Evolutionary conservation across 805 yeast genomes (phyloP), one percentile per base, ranked within the genome.

Genomic region (Candida palmyrensis): DNA sequence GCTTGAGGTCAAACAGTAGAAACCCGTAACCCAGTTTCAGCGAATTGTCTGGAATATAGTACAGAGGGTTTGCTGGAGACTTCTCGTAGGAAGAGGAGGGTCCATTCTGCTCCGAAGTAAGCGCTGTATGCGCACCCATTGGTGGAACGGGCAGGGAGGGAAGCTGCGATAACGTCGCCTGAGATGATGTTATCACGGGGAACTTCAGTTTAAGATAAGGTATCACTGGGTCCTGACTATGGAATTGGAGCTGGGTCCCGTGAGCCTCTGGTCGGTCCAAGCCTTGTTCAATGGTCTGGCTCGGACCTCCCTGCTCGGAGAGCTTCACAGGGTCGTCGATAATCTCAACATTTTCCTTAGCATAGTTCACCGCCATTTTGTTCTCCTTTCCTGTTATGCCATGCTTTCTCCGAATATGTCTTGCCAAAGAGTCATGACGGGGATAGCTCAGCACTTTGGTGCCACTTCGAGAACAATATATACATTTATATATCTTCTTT

Each of bases 381-480:
- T 65, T 65, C 30, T 64, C 71, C 30, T 60, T 59, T 3, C 71
- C 71, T 3, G 68, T 62, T 15, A 66, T 56, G 1, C 68, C 67
- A 43, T 66, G 71, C 40, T 65, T 65, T 32, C 71, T 46, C 16
- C 71, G 45, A 7, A 66, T 62, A 38, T 66, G 71, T 30, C 71
- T 49, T 1, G 71, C 66, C 27, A 66, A 48, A 9, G 69, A 62
- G 40, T 66, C 71, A 40, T 65, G 69, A 13, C 71, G 46, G 1
- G 71, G 71, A 37, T 66, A 66, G 37, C 66, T 55, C 40, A 64
- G 69, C 0, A 61, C 55, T 36, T 53, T 59, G 7, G 53, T 42
- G 4, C 64, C 62, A 34, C 42, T 49, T 27, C 51, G 42, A 17
- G 61, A 47, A 43, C 71, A 66, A 35, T 62, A 66, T 9, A 58